Evolutionary conservation across 768 basidiomycete genomes (phyloP).

Genomic region (Pisolithus sp.): DNA sequence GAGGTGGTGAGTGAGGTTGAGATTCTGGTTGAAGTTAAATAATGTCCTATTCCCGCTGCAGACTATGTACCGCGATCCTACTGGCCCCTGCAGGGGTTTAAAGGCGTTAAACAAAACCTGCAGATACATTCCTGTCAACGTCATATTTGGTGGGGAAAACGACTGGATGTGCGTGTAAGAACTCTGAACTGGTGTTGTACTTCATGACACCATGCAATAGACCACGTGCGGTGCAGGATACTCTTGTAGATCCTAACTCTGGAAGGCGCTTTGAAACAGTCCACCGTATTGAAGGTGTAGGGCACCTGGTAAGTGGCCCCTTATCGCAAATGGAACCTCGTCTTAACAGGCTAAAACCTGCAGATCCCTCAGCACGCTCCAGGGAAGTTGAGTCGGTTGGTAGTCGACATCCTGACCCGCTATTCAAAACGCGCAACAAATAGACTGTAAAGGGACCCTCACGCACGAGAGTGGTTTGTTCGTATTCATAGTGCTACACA

Average conservation of each 20-base stretch:
- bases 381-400: conserved; percentile 16
- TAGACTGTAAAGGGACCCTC: not conserved
- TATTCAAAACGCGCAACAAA: not conserved
- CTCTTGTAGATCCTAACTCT: conserved; percentile 19
- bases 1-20: conserved; percentile 44
- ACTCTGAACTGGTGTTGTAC: not conserved
- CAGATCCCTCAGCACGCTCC: conserved; percentile 26
- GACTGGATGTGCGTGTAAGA: conserved; percentile 44
- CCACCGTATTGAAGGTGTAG: conserved; percentile 19
- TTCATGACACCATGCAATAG: conserved; percentile 9
- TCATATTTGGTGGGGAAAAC: conserved; percentile 44
- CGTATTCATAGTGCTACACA: not conserved
- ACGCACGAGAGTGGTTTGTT: not conserved
- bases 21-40: not conserved
- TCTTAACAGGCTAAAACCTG: not conserved
- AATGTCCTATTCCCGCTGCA: conserved; percentile 15
- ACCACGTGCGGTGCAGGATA: conserved; percentile 27
- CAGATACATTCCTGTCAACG: conserved; percentile 39
- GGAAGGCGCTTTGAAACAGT: conserved; percentile 20
- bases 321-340: not conserved
- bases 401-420: conserved; percentile 19
- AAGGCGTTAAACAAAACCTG: conserved; percentile 38
- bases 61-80: conserved; percentile 59
- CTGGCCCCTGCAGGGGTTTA: conserved; percentile 50
- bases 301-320: conserved; percentile 27